Evolutionary conservation across 1,139 yeast genomes (phyloP), one percentile per base, ranked within the genome.

Genomic region (Blastobotrys arbuscula): DNA sequence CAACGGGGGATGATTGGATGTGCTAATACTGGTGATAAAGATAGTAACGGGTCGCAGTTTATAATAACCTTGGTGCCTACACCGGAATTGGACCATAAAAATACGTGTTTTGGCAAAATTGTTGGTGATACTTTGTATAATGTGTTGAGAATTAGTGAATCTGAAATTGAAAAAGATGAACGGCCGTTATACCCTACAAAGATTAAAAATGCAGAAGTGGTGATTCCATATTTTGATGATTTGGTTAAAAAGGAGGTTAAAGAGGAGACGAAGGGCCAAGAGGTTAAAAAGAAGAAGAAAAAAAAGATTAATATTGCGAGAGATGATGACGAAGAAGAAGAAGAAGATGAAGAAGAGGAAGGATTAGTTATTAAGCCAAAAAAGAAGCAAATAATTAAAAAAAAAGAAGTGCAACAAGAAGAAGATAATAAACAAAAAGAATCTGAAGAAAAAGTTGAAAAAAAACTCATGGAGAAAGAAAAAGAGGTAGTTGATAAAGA

Each of bases 31-130:
- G 70, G 66, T 9, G 47, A 55, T 34, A 51, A 55, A 13, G 58
- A 65, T 43, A 63, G 68, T 42, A 71, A 76, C 52, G 74, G 62
- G 19, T 72, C 75, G 43, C 64, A 76, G 63, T 77, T 83, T 60
- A 75, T 81, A 60, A 74, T 82, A 26, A 78, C 85, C 0, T 60
- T 79, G 50, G 68, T 66, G 2, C 74, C 75, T 1, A 54, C 68
- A 2, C 66, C 71, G 10, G 61, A 73, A 23, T 71, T 76, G 49
- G 72, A 76, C 53, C 69, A 72, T 30, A 71, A 71, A 50, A 72
- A 73, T 53, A 79, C 82, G 0, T 61, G 82, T 16, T 72, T 86
- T 58, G 95, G 95, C 0, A 75, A 77, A 52, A 69, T 85, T 12
- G 74, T 73, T 2, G 88, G 82, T 1, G 80, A 79, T 30, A 71